phyloP scores from a whole-genome alignment of 495 filamentous ascomycete genomes.

The Penicillium subrubescens region DNA sequence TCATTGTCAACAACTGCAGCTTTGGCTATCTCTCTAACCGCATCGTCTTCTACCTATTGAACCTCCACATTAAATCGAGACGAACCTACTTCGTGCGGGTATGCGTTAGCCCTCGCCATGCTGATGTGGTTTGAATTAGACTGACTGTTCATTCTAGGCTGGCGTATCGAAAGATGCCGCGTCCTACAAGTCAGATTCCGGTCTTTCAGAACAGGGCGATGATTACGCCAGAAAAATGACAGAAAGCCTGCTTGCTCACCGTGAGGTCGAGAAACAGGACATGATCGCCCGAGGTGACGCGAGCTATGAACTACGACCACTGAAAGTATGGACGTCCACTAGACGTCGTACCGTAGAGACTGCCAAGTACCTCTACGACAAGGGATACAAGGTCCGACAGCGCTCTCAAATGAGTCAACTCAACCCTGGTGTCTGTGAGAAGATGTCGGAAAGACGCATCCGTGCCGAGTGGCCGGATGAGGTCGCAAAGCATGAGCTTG shows the following conservation, averaged over 20 bases:
- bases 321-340: constrained; percentile 94
- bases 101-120: constrained; percentile 27
- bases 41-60: constrained; percentile 97
- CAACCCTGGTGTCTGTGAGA: constrained; percentile 94
- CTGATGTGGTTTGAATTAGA: not conserved
- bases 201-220: constrained; percentile 76
- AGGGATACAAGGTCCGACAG: constrained; percentile 84
- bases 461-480: constrained; percentile 82
- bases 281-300: constrained; percentile 68
- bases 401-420: constrained; percentile 95
- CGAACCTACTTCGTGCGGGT: constrained; percentile 92
- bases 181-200: constrained; percentile 87
- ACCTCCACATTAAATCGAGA: constrained; percentile 92
- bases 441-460: constrained; percentile 80
- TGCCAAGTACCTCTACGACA: constrained; percentile 72
- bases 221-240: constrained; percentile 90
- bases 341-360: constrained; percentile 88
- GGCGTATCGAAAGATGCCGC: constrained; percentile 75
- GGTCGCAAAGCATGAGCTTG: constrained; percentile 86
- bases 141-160: constrained; percentile 37
- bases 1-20: constrained; percentile 91
- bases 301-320: constrained; percentile 69
- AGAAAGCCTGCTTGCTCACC: constrained; percentile 76
- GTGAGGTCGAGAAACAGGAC: constrained; percentile 75
- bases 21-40: constrained; percentile 95